Conservation (phyloP, 345 rosid genomes). For the Brassica nigra region DNA sequence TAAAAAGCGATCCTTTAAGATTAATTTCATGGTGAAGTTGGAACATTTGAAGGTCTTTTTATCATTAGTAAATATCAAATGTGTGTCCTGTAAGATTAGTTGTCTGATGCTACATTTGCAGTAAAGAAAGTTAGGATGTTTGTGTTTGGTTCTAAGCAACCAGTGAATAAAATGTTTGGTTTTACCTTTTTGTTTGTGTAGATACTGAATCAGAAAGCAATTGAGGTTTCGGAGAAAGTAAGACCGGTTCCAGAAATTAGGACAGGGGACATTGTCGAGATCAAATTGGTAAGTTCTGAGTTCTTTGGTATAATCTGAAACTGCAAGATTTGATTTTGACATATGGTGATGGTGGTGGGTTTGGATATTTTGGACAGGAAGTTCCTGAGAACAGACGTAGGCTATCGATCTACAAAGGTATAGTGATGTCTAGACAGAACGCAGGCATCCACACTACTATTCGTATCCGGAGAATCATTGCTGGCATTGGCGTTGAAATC, state of each 20-base stretch:
- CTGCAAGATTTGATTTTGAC: not conserved
- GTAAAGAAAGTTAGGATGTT: no score
- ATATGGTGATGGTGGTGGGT: slow-evolving; percentile 17
- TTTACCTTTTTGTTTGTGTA: slow-evolving; percentile 31
- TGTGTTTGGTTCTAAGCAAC: not conserved
- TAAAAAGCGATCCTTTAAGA: not conserved
- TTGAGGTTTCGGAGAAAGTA: slow-evolving; percentile 68
- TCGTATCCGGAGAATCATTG: slow-evolving; percentile 79
- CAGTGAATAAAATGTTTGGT: not conserved
- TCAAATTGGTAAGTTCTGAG: slow-evolving; percentile 61
- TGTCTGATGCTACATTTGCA: not conserved
- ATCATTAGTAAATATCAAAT: no score
- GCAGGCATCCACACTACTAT: slow-evolving; percentile 90
- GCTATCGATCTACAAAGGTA: slow-evolving; percentile 79
- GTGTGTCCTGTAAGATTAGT: not conserved
- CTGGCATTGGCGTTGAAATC: slow-evolving; percentile 77
- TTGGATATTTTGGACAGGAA: slow-evolving; percentile 53
- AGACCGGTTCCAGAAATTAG: slow-evolving; percentile 81
- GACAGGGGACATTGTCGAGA: slow-evolving; percentile 78
- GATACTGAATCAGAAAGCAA: slow-evolving; percentile 80
- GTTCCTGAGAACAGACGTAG: slow-evolving; percentile 80
- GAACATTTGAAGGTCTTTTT: no score
- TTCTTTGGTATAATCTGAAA: slow-evolving; percentile 13
- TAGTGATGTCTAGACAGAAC: slow-evolving; percentile 81
- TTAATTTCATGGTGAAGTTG: slow-evolving; percentile 2